phyloP scores from a whole-genome alignment of 257 asterid genomes.

The Avicennia marina region DNA sequence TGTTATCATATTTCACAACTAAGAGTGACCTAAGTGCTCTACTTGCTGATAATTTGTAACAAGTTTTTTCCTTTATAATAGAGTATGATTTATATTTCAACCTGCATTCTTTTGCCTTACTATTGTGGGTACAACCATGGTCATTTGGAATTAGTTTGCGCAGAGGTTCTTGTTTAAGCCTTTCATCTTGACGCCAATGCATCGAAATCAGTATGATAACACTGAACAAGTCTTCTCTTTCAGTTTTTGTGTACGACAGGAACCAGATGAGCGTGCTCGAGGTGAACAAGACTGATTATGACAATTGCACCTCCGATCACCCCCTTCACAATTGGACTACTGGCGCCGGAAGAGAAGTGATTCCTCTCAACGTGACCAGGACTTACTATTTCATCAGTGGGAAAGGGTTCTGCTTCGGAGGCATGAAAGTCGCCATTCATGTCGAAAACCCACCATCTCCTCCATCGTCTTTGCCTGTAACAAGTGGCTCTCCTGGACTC shows the following conservation, averaged over 20 bases:
- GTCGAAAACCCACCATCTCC: conserved; percentile 69
- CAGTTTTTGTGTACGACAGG: conserved; percentile 79
- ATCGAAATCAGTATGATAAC: too few relatives aligned
- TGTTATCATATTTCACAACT: too few relatives aligned
- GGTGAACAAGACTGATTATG: conserved; percentile 69
- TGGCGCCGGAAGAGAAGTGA: conserved; percentile 87
- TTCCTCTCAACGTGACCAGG: conserved; percentile 69
- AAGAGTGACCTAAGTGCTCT: too few relatives aligned
- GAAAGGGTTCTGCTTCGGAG: conserved; percentile 77
- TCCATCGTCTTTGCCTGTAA: conserved; percentile 43
- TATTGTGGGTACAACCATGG: too few relatives aligned
- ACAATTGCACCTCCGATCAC: conserved; percentile 53
- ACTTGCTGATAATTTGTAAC: too few relatives aligned
- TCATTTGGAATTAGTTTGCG: too few relatives aligned
- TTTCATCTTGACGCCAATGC: too few relatives aligned
- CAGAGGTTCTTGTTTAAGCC: too few relatives aligned
- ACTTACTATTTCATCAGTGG: conserved; percentile 79
- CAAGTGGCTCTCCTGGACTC: conserved; percentile 31
- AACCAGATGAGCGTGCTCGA: conserved; percentile 70
- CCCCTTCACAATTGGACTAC: conserved; percentile 75
- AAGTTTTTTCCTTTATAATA: too few relatives aligned
- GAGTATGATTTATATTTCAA: too few relatives aligned
- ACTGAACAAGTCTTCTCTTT: too few relatives aligned
- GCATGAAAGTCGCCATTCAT: conserved; percentile 65
- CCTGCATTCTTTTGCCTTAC: too few relatives aligned